Percentiles rank a stretch among this genome's conserved stretches.
phyloP scores from a whole-genome alignment of 2,329 filamentous ascomycete species.

The Colletotrichum sojae region DNA sequence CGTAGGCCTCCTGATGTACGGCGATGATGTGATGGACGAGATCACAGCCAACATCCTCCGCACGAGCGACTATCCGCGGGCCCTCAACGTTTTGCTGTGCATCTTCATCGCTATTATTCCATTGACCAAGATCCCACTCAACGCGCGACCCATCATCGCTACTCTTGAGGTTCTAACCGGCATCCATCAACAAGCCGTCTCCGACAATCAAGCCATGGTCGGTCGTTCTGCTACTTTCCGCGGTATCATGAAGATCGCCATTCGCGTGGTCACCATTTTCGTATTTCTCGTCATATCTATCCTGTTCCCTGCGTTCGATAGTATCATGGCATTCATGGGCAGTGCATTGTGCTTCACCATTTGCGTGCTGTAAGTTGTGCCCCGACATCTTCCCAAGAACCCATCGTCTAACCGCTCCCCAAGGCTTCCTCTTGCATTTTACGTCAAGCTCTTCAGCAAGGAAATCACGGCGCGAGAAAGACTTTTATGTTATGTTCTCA shows the following conservation, averaged over 20 bases:
- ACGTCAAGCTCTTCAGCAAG: constrained; percentile 87
- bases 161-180: constrained; percentile 87
- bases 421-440: constrained; percentile 84
- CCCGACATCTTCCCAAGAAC: neutral
- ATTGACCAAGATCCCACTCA: constrained; percentile 93
- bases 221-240: constrained; percentile 71
- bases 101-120: constrained; percentile 93
- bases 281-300: constrained; percentile 82
- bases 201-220: constrained; percentile 61
- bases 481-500: constrained; percentile 76
- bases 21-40: constrained; percentile 87
- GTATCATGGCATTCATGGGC: constrained; percentile 92
- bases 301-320: constrained; percentile 82
- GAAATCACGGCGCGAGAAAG: constrained; percentile 77
- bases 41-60: constrained; percentile 91
- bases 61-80: constrained; percentile 79
- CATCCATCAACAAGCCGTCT: constrained; percentile 69
- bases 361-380: constrained; percentile 78
- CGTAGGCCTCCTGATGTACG: constrained; percentile 94
- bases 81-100: constrained; percentile 83
- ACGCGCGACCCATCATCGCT: constrained; percentile 86
- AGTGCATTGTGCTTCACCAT: constrained; percentile 93
- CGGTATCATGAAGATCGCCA: constrained; percentile 68
- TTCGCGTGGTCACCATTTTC: constrained; percentile 78
- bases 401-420: neutral